These are phyloP conservation scores for Cadophora gregata DNA, from an alignment of 2,329 filamentous ascomycete species.

Conservation along the genomic window DNA sequence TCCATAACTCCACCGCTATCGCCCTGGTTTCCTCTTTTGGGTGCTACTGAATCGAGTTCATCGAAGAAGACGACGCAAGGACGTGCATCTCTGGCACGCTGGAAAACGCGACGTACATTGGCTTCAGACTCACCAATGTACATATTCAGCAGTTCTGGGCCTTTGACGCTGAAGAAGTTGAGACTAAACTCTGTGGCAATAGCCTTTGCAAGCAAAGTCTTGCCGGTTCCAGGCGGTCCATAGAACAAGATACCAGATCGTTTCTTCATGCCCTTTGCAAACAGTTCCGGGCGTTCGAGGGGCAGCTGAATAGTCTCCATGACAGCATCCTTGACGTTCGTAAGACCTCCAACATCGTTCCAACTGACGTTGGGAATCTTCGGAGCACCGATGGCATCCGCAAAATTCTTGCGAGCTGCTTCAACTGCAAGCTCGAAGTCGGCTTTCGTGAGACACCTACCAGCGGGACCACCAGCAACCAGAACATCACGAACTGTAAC, in stretches of 20 bases:
- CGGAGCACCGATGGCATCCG: slow-evolving; percentile 93
- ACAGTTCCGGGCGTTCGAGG: slow-evolving; percentile 88
- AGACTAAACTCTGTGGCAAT: slow-evolving; percentile 93
- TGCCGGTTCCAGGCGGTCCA: slow-evolving; percentile 88
- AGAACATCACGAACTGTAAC: slow-evolving; percentile 84
- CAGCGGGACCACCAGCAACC: slow-evolving; percentile 81
- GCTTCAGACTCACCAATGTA: slow-evolving; percentile 95
- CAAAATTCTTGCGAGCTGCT: slow-evolving; percentile 95
- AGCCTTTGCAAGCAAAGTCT: slow-evolving; percentile 90
- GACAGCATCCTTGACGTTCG: slow-evolving; percentile 95
- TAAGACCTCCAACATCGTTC: slow-evolving; percentile 93
- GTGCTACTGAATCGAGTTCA: slow-evolving; percentile 90
- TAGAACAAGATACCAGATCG: slow-evolving; percentile 92
- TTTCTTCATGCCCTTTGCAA: slow-evolving; percentile 98
- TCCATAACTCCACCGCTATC: slow-evolving; percentile 99
- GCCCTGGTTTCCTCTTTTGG: slow-evolving; percentile 95
- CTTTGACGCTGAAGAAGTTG: slow-evolving; percentile 95
- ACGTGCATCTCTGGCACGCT: slow-evolving; percentile 81
- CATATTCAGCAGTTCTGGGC: slow-evolving; percentile 91
- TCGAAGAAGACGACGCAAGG: slow-evolving; percentile 95
- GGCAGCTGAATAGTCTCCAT: slow-evolving; percentile 96
- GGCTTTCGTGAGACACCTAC: slow-evolving; percentile 76
- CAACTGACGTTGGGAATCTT: slow-evolving; percentile 98
- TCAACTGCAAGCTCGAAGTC: slow-evolving; percentile 96
- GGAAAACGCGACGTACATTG: slow-evolving; percentile 88